Evolutionary conservation across 495 filamentous ascomycete species (phyloP).

Genomic region (Cercophora newfieldiana): DNA sequence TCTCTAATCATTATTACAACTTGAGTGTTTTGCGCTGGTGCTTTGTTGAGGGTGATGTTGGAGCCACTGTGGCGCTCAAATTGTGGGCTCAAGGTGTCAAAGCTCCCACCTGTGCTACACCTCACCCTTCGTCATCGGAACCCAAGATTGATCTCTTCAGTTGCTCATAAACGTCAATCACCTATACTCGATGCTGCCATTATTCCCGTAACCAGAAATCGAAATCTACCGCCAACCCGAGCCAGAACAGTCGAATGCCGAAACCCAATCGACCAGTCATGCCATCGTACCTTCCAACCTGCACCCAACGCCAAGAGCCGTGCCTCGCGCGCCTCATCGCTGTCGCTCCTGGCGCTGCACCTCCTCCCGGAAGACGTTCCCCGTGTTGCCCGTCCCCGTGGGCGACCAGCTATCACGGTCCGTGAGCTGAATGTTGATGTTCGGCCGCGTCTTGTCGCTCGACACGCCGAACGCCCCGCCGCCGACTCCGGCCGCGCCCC

Average conservation of each 20-base stretch:
- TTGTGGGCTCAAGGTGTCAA: no score
- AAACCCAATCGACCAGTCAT: neutral
- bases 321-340: constrained; percentile 7
- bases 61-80: neutral
- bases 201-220: no score
- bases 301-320: neutral
- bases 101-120: no score
- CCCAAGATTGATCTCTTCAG: no score
- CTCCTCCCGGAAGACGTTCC: constrained; percentile 41
- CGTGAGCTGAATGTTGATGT: constrained; percentile 31
- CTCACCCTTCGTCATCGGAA: no score
- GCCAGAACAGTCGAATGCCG: no score
- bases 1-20: constrained; percentile 8
- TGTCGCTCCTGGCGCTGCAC: constrained; percentile 32
- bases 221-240: no score
- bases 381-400: constrained; percentile 16
- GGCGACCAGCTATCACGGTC: constrained; percentile 39
- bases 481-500: constrained; percentile 2
- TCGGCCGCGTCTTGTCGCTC: constrained; percentile 20
- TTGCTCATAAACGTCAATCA: no score
- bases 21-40: neutral
- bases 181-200: no score
- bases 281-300: neutral
- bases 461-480: neutral
- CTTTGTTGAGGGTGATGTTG: neutral